Percentiles rank a stretch among this genome's conserved stretches.
Evolutionary conservation across 2,329 filamentous ascomycete genomes (phyloP).

Genomic region (Alternaria consortialis): DNA sequence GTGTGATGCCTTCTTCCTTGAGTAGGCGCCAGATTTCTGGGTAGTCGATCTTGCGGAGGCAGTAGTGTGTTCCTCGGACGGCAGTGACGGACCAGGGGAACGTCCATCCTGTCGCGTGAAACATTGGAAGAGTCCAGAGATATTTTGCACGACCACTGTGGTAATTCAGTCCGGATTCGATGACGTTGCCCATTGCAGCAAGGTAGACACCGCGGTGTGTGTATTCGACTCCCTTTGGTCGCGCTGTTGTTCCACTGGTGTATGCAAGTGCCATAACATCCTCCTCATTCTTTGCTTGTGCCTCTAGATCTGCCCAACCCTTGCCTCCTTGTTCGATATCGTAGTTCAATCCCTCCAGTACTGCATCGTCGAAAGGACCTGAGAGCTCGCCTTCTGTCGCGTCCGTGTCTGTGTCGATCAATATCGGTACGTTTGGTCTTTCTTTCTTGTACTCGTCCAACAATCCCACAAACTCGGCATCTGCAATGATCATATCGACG

Average conservation of each 20-base stretch:
- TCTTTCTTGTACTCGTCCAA: slow-evolving; percentile 71
- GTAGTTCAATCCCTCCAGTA: slow-evolving; percentile 79
- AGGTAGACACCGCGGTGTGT: slow-evolving; percentile 90
- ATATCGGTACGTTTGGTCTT: slow-evolving; percentile 71
- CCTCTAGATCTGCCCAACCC: slow-evolving; percentile 80
- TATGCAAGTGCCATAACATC: slow-evolving; percentile 87
- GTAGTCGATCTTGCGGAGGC: slow-evolving; percentile 94
- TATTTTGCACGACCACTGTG: slow-evolving; percentile 77
- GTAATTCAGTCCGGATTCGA: slow-evolving; percentile 86
- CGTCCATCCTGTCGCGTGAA: slow-evolving; percentile 76
- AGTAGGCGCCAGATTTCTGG: slow-evolving; percentile 88
- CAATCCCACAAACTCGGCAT: slow-evolving; percentile 78
- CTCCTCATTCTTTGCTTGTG: slow-evolving; percentile 78
- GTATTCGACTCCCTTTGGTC: slow-evolving; percentile 91
- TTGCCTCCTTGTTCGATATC: slow-evolving; percentile 71
- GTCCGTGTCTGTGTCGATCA: slow-evolving; percentile 88
- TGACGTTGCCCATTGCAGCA: slow-evolving; percentile 82
- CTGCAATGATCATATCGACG: slow-evolving; percentile 86
- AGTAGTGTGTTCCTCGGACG: slow-evolving; percentile 93
- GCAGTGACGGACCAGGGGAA: slow-evolving; percentile 95
- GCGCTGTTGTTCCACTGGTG: slow-evolving; percentile 90
- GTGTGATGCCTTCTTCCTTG: slow-evolving; percentile 86
- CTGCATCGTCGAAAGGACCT: slow-evolving; percentile 83
- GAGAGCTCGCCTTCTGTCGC: slow-evolving; percentile 74
- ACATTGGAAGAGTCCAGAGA: slow-evolving; percentile 93